These are phyloP conservation scores for Kodamaea hsintzibuensis DNA, from an alignment of 805 yeast genomes.

Conservation along the genomic window DNA sequence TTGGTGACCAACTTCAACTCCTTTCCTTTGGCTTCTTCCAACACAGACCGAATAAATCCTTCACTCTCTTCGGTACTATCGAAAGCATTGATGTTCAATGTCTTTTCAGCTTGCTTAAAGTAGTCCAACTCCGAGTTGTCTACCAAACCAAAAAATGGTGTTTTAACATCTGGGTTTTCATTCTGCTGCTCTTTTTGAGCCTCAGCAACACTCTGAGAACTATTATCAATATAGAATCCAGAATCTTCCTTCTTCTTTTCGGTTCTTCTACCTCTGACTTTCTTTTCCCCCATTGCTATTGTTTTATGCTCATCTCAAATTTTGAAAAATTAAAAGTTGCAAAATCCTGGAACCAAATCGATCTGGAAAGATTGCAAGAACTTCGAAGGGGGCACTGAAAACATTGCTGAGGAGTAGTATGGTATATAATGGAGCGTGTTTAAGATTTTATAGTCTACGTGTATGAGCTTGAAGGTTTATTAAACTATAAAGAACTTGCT, in stretches of 20 bases:
- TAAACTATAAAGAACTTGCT: too few relatives aligned
- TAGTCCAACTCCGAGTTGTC: constrained; percentile 85
- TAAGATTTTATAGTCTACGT: too few relatives aligned
- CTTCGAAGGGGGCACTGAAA: too few relatives aligned
- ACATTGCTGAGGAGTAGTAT: too few relatives aligned
- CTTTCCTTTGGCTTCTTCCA: constrained; percentile 85
- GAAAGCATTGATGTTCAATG: constrained; percentile 78
- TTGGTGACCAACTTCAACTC: constrained; percentile 91
- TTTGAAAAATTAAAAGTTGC: background rate
- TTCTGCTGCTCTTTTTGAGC: constrained; percentile 8
- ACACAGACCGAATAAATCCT: constrained; percentile 72
- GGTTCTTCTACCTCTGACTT: constrained; percentile 46
- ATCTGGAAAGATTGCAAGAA: constrained; percentile 1
- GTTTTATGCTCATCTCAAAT: constrained; percentile 7
- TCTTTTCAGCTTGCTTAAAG: constrained; percentile 89
- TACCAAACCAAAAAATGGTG: constrained; percentile 80
- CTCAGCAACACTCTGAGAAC: constrained; percentile 14
- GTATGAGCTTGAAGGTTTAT: too few relatives aligned
- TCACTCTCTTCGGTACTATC: constrained; percentile 68
- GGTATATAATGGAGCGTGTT: too few relatives aligned
- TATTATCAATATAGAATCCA: constrained; percentile 9
- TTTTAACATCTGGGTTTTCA: constrained; percentile 19
- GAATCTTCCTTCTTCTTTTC: constrained; percentile 27
- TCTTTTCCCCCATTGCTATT: constrained; percentile 12
- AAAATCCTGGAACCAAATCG: background rate